These are phyloP conservation scores for Lichtheimia ornata DNA, from an alignment of 371 early-diverging fungal species.

Conservation along the genomic window DNA sequence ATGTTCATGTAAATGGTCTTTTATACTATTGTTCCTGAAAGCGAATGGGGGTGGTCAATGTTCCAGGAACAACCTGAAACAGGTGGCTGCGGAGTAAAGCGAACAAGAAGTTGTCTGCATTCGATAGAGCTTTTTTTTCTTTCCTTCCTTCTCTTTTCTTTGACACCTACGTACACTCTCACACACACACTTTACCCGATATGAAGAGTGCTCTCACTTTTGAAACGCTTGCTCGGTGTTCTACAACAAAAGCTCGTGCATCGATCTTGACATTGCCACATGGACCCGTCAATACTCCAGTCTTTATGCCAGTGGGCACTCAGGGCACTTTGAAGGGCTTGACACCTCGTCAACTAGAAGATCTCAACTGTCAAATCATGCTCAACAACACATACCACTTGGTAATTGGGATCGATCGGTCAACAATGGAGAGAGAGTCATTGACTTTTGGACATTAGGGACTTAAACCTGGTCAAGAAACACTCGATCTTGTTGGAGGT, in stretches of 20 bases:
- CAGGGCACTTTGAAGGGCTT: conserved; percentile 94
- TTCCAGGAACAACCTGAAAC: too few relatives aligned
- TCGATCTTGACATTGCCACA: conserved; percentile 82
- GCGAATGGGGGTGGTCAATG: too few relatives aligned
- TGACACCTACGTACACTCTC: too few relatives aligned
- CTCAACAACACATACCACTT: conserved; percentile 93
- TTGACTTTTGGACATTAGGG: conserved; percentile 24
- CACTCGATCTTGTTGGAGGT: conserved; percentile 77
- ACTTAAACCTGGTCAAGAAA: conserved; percentile 71
- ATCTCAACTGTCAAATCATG: conserved; percentile 89
- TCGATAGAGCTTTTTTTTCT: not conserved
- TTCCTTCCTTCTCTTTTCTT: not conserved
- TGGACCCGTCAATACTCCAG: conserved; percentile 84
- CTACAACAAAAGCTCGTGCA: conserved; percentile 90
- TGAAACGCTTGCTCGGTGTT: conserved; percentile 77
- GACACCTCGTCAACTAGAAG: conserved; percentile 75
- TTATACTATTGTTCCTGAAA: too few relatives aligned
- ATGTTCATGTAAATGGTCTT: too few relatives aligned
- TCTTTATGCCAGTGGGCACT: conserved; percentile 99
- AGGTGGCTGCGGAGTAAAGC: too few relatives aligned
- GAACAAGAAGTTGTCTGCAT: not conserved
- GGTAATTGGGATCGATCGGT: conserved; percentile 38
- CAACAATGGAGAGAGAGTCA: not conserved
- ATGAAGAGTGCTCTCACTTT: conserved; percentile 69
- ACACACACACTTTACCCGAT: too few relatives aligned